Conservation (phyloP, 208 protist species). For the Leptomonas seymouri region DNA sequence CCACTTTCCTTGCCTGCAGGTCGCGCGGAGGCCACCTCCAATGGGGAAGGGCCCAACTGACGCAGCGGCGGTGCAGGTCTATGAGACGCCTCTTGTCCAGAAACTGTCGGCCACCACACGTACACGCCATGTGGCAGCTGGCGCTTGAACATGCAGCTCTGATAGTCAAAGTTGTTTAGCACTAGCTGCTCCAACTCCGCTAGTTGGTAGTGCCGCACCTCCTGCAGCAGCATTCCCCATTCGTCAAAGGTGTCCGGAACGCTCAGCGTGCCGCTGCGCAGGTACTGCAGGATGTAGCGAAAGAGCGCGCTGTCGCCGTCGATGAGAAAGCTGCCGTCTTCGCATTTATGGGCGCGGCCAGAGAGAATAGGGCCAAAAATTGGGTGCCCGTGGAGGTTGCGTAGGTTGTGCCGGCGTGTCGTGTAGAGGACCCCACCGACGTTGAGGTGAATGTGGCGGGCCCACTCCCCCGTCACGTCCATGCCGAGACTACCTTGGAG, state of each 20-base stretch:
- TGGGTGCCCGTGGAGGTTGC: slow-evolving; percentile 31
- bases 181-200: slow-evolving; percentile 42
- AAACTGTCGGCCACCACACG: slow-evolving; percentile 52
- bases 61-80: neutral
- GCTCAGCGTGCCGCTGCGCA: slow-evolving; percentile 48
- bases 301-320: slow-evolving; percentile 70
- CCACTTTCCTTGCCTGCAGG: neutral
- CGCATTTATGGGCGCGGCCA: slow-evolving; percentile 36
- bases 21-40: neutral
- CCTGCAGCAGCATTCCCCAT: slow-evolving; percentile 69
- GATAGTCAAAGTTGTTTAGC: slow-evolving; percentile 61
- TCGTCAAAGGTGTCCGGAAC: slow-evolving; percentile 63
- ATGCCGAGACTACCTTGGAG: slow-evolving; percentile 39
- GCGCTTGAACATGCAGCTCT: slow-evolving; percentile 51
- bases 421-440: slow-evolving; percentile 67
- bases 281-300: slow-evolving; percentile 66
- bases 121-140: slow-evolving; percentile 68
- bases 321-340: slow-evolving; percentile 68
- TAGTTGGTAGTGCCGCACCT: slow-evolving; percentile 52
- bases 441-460: slow-evolving; percentile 54
- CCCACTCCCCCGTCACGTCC: slow-evolving; percentile 53
- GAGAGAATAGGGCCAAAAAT: slow-evolving; percentile 64
- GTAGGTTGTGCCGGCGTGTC: slow-evolving; percentile 45
- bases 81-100: neutral
- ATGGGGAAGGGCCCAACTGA: neutral